phyloP scores from a whole-genome alignment of 2,329 filamentous ascomycete genomes.

The Aschersonia sp. region DNA sequence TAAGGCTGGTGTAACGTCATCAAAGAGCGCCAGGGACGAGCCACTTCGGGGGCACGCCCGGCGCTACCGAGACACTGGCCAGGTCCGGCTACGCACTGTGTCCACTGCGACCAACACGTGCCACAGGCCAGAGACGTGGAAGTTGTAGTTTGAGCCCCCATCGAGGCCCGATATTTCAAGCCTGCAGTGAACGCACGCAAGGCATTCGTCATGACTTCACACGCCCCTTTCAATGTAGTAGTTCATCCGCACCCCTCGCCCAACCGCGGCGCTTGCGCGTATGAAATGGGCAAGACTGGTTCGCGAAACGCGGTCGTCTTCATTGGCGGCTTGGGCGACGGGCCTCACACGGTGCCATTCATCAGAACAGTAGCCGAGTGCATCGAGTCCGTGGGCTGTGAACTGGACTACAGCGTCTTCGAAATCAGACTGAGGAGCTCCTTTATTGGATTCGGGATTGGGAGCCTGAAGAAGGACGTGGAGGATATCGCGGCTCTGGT shows the following conservation, averaged over 20 bases:
- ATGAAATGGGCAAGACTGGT: slow-evolving; percentile 26
- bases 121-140: too few relatives aligned
- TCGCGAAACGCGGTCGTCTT: slow-evolving; percentile 49
- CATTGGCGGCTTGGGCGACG: slow-evolving; percentile 56
- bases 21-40: too few relatives aligned
- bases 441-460: slow-evolving; percentile 35
- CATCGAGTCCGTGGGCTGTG: slow-evolving; percentile 19
- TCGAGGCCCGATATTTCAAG: background rate
- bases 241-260: slow-evolving; percentile 31
- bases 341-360: slow-evolving; percentile 50
- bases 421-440: slow-evolving; percentile 41
- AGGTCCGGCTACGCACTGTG: too few relatives aligned
- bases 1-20: too few relatives aligned
- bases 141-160: too few relatives aligned
- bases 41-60: too few relatives aligned
- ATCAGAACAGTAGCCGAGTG: slow-evolving; percentile 28
- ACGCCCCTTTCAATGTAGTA: slow-evolving; percentile 24
- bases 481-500: slow-evolving; percentile 37
- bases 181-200: background rate
- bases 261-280: slow-evolving; percentile 25
- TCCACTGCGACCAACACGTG: too few relatives aligned
- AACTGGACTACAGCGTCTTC: slow-evolving; percentile 36
- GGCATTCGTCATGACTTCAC: slow-evolving; percentile 10
- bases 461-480: slow-evolving; percentile 35
- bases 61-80: too few relatives aligned